These are phyloP conservation scores for Phytophthora macrochlamydospora DNA, from an alignment of 352 stramenopile species.

Conservation along the genomic window DNA sequence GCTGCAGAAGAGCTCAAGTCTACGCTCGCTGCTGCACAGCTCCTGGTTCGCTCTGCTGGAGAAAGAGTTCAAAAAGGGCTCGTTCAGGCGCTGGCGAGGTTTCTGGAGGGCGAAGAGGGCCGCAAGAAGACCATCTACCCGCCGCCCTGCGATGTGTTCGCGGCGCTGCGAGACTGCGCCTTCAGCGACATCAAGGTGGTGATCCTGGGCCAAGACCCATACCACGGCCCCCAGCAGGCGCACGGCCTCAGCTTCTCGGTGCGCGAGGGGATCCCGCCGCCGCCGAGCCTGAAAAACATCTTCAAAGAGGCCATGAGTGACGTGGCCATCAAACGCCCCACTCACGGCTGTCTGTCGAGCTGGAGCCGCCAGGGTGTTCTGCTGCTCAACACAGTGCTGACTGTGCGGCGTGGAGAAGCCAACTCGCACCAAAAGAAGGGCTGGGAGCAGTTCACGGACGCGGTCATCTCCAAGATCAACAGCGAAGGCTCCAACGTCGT, in stretches of 20 bases:
- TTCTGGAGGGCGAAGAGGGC: constrained; percentile 57
- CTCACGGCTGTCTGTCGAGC: constrained; percentile 91
- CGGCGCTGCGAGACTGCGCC: constrained; percentile 87
- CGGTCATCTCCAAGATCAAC: constrained; percentile 89
- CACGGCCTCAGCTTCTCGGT: constrained; percentile 94
- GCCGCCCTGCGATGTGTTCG: constrained; percentile 86
- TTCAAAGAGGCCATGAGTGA: constrained; percentile 95
- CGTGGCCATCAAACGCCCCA: constrained; percentile 71
- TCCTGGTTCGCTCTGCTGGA: constrained; percentile 68
- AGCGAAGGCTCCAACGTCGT: constrained; percentile 89
- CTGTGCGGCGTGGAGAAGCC: constrained; percentile 90
- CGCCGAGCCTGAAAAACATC: constrained; percentile 98
- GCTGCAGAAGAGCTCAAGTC: constrained; percentile 30
- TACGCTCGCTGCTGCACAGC: constrained; percentile 53
- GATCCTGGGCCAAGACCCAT: constrained; percentile 94
- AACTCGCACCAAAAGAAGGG: constrained; percentile 97
- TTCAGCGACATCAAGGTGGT: constrained; percentile 92
- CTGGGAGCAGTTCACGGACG: constrained; percentile 98
- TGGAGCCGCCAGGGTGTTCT: constrained; percentile 97
- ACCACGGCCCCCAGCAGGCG: constrained; percentile 86
- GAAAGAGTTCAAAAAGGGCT: constrained; percentile 55
- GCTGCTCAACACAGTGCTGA: constrained; percentile 98
- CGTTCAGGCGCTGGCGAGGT: constrained; percentile 53
- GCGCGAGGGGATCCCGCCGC: constrained; percentile 84
- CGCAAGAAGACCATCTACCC: constrained; percentile 89